Percentiles rank a stretch among this genome's conserved stretches.
Conservation (phyloP, 2,329 filamentous ascomycete species). For the Sporothrix schenckii region DNA sequence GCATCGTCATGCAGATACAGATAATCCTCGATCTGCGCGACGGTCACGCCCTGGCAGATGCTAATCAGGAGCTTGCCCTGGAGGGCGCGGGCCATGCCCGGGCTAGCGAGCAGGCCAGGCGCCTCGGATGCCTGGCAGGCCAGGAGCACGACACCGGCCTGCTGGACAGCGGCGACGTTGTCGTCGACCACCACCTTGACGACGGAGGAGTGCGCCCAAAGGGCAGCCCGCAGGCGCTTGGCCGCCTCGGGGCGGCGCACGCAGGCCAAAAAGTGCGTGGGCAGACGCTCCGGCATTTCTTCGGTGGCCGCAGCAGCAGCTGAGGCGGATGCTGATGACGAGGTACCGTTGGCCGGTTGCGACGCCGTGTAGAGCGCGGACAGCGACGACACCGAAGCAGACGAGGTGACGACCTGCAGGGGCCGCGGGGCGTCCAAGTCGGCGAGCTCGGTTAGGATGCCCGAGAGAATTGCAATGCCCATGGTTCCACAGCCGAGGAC, state of each 20-base stretch:
- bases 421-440: constrained; percentile 54
- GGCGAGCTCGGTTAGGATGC: constrained; percentile 72
- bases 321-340: constrained; percentile 39
- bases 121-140: constrained; percentile 81
- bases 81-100: constrained; percentile 70
- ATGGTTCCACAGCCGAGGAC: constrained; percentile 84
- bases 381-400: constrained; percentile 29
- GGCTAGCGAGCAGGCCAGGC: constrained; percentile 65
- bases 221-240: constrained; percentile 66
- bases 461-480: constrained; percentile 81
- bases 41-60: constrained; percentile 76
- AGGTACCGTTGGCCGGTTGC: not conserved
- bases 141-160: constrained; percentile 74
- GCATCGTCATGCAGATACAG: constrained; percentile 65
- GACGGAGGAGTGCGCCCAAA: constrained; percentile 63
- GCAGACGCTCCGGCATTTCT: constrained; percentile 61
- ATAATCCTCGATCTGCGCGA: constrained; percentile 66
- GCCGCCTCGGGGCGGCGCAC: constrained; percentile 71
- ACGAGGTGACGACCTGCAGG: constrained; percentile 51
- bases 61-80: constrained; percentile 79
- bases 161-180: constrained; percentile 67
- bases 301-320: constrained; percentile 51
- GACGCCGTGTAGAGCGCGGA: constrained; percentile 22
- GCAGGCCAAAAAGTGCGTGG: constrained; percentile 78
- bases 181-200: constrained; percentile 71